Conservation (phyloP, 768 basidiomycete genomes). For the Fibroporia radiculosa region DNA sequence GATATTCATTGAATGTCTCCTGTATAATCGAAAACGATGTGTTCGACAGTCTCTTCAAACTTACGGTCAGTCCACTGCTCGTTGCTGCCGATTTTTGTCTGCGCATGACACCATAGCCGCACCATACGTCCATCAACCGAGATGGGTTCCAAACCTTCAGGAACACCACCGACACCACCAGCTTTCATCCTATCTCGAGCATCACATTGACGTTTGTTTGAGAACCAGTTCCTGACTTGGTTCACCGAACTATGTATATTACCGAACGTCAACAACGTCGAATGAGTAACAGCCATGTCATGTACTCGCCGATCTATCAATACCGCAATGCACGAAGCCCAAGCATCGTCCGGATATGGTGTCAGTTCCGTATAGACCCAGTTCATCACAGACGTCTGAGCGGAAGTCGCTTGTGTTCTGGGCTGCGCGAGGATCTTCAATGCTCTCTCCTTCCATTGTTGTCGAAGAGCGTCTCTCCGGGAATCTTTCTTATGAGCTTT, state of each 20-base stretch:
- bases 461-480: not conserved
- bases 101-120: too few species aligned
- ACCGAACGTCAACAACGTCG: not conserved
- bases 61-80: too few species aligned
- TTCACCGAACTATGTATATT: not conserved
- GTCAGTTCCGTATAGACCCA: not conserved
- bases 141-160: too few species aligned
- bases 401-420: not conserved
- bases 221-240: not conserved
- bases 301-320: not conserved
- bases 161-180: too few species aligned
- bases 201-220: not conserved
- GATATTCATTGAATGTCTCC: too few species aligned
- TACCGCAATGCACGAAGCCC: not conserved
- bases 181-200: not conserved
- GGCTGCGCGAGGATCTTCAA: not conserved
- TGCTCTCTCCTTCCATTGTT: not conserved
- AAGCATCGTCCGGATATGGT: not conserved
- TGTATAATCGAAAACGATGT: too few species aligned
- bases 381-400: not conserved
- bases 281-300: not conserved
- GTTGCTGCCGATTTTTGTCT: too few species aligned
- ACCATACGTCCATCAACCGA: too few species aligned
- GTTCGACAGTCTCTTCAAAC: too few species aligned
- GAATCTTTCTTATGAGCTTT: too few species aligned